Conservation (phyloP, 257 asterid genomes). For the Mentha longifolia region DNA sequence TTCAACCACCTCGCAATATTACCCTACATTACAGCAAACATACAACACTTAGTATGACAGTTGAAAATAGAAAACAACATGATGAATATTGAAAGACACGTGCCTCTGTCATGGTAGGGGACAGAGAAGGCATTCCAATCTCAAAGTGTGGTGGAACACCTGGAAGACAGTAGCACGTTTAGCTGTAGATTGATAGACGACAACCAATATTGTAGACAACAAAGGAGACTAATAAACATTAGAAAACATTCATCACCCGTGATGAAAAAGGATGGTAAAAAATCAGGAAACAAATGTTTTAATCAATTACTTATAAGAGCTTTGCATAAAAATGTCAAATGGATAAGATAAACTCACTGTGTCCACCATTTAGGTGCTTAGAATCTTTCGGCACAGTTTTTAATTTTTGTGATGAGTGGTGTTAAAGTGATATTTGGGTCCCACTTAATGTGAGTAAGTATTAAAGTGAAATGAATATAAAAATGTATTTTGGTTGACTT, state of each 20-base stretch:
- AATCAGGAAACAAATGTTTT: not conserved
- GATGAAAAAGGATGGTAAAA: conserved; percentile 17
- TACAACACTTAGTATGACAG: conserved; percentile 26
- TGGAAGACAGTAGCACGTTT: conserved; percentile 42
- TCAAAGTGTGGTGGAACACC: conserved; percentile 90
- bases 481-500: too few species aligned
- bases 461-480: too few species aligned
- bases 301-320: not conserved
- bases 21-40: conserved; percentile 60
- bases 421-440: too few species aligned
- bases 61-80: conserved; percentile 19
- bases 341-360: not conserved
- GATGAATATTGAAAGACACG: conserved; percentile 31
- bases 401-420: too few species aligned
- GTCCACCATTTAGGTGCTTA: not conserved
- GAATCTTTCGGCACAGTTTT: not conserved
- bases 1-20: conserved; percentile 97
- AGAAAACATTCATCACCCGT: not conserved
- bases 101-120: conserved; percentile 99
- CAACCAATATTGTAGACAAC: conserved; percentile 17
- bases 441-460: too few species aligned
- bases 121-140: conserved; percentile 99
- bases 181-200: conserved; percentile 29
- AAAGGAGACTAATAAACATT: not conserved
- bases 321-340: conserved; percentile 14